Evolutionary conservation across 2,329 filamentous ascomycete genomes (phyloP), one percentile per base, ranked within the genome.

Genomic region (Lecanicillium sp.): DNA sequence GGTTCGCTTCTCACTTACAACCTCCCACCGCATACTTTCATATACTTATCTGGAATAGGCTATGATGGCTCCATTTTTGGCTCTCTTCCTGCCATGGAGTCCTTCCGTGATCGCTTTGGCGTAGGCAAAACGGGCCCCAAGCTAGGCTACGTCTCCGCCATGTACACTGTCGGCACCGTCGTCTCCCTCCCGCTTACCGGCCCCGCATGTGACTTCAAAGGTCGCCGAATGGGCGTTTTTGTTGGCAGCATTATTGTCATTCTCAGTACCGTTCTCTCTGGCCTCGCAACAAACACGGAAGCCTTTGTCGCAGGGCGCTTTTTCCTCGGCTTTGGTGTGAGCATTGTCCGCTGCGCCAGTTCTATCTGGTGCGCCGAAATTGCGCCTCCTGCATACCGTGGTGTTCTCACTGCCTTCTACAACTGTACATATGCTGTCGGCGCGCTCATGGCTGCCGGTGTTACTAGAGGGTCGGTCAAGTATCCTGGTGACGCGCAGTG

Each of bases 291-390:
- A 38, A 50, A 35, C 40, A 52, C 48, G 42, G 55, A 55, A 9
- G 64, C 68, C 40, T 72, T 71, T 48, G 66, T 71, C 54, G 68
- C 67, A 31, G 75, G 75, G n/a, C 68, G 75, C 19, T 79, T 80
- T 56, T 55, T 80, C 14, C 67, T 80, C 3, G 77, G 77, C 37
- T 79, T 78, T 45, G 65, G 66, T n/a, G 35, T 38, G 14, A 30
- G 38, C 22, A 62, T 68, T 45, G 60, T 61, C 22, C 58, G 32
- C 27, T 34, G 31, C 31, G 31, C 38, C 11, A 35, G 62, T 5
- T 56, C 62, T 15, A 63, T 64, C 18, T 67, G 66, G 46, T 62
- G 65, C 28, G 57, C 65, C n/a, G 65, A 68, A 45, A 59, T 65
- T 29, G 58, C 58, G 37, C 61, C 64, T 45, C 64, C 64, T 3